Evolutionary conservation across 345 rosid species (phyloP).

Genomic region (Adansonia digitata): DNA sequence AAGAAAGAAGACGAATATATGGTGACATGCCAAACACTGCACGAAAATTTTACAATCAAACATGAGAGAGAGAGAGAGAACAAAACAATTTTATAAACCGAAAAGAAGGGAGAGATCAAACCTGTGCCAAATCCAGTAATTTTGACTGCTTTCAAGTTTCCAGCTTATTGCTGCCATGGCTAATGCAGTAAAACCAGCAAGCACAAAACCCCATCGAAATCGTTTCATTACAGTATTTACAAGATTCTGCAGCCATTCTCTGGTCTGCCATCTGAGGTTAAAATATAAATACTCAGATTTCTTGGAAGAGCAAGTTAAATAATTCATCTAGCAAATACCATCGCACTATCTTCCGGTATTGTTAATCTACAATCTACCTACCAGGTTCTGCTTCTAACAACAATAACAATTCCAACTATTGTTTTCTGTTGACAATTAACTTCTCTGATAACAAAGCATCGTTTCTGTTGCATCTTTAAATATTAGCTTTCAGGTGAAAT

Average conservation of each 20-base stretch:
- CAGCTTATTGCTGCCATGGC: constrained; percentile 77
- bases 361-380: background rate
- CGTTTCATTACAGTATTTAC: constrained; percentile 50
- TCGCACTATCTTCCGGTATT: background rate
- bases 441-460: background rate
- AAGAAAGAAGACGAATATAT: constrained; percentile 85
- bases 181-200: constrained; percentile 56
- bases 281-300: constrained; percentile 1
- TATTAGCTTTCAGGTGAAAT: constrained; percentile 1
- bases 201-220: constrained; percentile 67
- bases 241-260: constrained; percentile 44
- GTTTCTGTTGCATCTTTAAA: background rate
- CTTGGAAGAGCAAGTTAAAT: background rate
- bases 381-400: background rate
- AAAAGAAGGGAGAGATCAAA: constrained; percentile 7
- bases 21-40: constrained; percentile 79
- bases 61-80: background rate
- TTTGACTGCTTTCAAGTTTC: constrained; percentile 72
- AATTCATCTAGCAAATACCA: background rate
- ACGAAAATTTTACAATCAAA: constrained; percentile 19
- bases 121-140: constrained; percentile 99
- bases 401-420: background rate
- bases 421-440: background rate
- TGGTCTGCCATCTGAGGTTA: constrained; percentile 45
- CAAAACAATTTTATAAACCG: constrained; percentile 20